Evolutionary conservation across 1,284 basidiomycete species (phyloP), one percentile per base, ranked within the genome.

Genomic region (Singerocomus inundabilis): DNA sequence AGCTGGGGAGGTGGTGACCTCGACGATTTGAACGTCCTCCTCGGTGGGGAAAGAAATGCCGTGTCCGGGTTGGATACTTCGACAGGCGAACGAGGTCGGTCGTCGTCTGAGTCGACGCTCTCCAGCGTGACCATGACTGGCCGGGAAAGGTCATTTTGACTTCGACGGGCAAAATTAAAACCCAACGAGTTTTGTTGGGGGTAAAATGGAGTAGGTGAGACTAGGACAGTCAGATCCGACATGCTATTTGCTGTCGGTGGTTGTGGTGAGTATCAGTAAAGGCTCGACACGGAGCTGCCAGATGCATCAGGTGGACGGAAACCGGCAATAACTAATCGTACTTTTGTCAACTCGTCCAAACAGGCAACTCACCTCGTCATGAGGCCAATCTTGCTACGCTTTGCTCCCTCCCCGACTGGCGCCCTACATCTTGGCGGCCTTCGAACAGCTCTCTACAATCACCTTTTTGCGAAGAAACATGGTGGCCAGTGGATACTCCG

Each of bases 371-470:
- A 21, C 21, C 21, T 21, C 21, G 21, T 21, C 21, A 21, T 21
- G 21, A 21, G 21, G 57, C 36, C 52, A 1, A 51, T 75, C n/a
- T 67, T 89, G 10, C 66, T 99, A 8, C 86, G 96, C 7, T 99
- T 99, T 69, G 96, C 96, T 0, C 96, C 97, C 0, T 98, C 96
- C 0, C 97, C 97, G 0, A 99, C 97, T 0, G 96, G 97, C 3
- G 81, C 86, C 40, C 76, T 99, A 2, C 96, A 99, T 70, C 83
- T 99, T 1, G 96, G 96, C 2, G 96, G 97, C 0, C 80, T 99
- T n/a, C 75, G 97, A 16, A 99, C 95, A 42, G 97, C 95, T 0
- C 75, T 99, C 4, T 95, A 95, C 73, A 99, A 99, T 66, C 81
- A 98, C 63, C 72, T 98, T 0, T 85, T 89, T 51, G 91, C 94